Conservation (phyloP, 176 grass and related monocot genomes). For the Hordeum vulgare region MorexV3_pseudomolecules_assembly NC_058519.1:544210113-544210612, state of each 20-base stretch:
- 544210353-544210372: background rate
- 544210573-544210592: background rate
- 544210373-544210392: background rate
- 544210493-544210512: constrained; percentile 82
- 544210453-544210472: constrained; percentile 95
- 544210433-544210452: constrained; percentile 19
- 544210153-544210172: background rate
- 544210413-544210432: background rate
- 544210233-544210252: background rate
- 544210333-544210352: background rate
- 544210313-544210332: background rate
- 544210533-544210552: constrained; percentile 42
- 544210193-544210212: constrained; percentile 11
- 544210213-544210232: background rate
- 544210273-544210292: background rate
- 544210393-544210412: background rate
- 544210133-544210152: background rate
- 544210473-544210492: constrained; percentile 69
- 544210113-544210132: background rate
- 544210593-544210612: background rate
- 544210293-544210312: background rate
- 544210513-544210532: constrained; percentile 78
- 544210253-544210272: constrained; percentile 7
- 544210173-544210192: background rate
- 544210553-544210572: background rate